Base-by-base conservation (phyloP, 1,139 yeast genomes). In the Yarrowia galli region DNA sequence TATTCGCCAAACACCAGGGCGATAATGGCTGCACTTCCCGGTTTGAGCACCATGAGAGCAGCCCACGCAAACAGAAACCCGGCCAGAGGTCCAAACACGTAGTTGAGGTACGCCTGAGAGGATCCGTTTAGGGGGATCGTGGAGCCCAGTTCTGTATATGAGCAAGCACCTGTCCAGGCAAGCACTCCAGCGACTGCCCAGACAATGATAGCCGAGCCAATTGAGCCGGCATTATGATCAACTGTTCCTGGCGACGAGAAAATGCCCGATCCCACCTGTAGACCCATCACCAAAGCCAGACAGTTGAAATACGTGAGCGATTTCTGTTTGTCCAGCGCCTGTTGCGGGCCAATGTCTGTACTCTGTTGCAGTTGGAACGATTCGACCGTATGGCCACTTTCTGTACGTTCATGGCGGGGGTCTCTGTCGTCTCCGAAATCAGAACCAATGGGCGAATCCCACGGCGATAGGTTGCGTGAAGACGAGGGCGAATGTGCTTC, bases 91-190 rank as follows among this genome's bases (percentile, higher is more conserved):
- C 82, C 82, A 67, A 75, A 80, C n/a, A 79, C 77, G 60, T 78
- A 78, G 49, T 74, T 75, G 65, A 80, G 69, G 65, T 80, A 80
- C 16, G 82, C 81, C 69, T 80, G 81, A 0, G 82, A 76, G 0
- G 82, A 81, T 6, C 83, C 83, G 68, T 79, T 80, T 15, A 75
- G 71, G 18, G 83, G 83, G 32, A 81, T 74, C 5, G 80, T 78
- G 48, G 79, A 73, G 10, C 83, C 83, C 16, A 80, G 73, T 69
- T 80, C 83, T 0, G 82, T 82, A 69, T 75, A 81, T 22, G 81
- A 79, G 4, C 81, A 75, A 0, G 83, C 83, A 1, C 83, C 83
- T 0, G 82, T 79, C 82, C 82, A 81, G 2, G 82, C 82, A 20
- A 80, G 73, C 42, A 79, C 69, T 1, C 83, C 83, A 7, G 82